A percentile compares a stretch with the other conserved stretches of the same genome.
Conservation (phyloP, 164 flowering plant genomes). For the Malania oleifera region DNA sequence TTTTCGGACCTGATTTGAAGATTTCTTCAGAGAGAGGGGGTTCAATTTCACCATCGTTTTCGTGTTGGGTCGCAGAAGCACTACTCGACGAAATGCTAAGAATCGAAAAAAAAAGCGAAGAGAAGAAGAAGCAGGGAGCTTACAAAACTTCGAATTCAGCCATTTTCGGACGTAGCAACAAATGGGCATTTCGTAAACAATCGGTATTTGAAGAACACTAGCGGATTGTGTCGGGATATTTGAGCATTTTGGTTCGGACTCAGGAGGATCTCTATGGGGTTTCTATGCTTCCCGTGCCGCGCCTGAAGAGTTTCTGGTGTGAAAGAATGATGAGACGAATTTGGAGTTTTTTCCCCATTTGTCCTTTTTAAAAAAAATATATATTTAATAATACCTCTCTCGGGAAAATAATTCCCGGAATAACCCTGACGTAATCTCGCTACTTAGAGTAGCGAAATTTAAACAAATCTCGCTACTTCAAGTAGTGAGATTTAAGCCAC, state of each 20-base stretch:
- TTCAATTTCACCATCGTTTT: not conserved
- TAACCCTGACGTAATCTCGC: no score
- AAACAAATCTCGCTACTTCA: no score
- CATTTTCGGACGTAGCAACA: not conserved
- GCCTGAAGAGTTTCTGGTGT: no score
- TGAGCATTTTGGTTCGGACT: not conserved
- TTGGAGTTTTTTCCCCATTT: no score
- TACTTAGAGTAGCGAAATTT: no score
- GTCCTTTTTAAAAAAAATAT: no score
- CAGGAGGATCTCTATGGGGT: no score
- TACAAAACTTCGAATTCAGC: slow-evolving; percentile 1
- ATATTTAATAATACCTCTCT: no score
- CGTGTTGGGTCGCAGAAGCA: not conserved
- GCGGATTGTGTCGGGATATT: not conserved
- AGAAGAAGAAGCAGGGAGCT: slow-evolving; percentile 3
- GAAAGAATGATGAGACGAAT: no score
- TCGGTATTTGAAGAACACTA: not conserved
- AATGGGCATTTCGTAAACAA: slow-evolving; percentile 8
- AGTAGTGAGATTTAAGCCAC: no score
- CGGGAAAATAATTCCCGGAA: no score
- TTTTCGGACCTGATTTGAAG: slow-evolving; percentile 31
- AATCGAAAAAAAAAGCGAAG: slow-evolving; percentile 1
- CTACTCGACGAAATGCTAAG: not conserved
- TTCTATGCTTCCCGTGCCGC: no score
- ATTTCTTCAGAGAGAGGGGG: slow-evolving; percentile 31